These are phyloP conservation scores for Aegilops sharonensis DNA, from an alignment of 176 grass and related monocot species.

Conservation along the genomic window DNA sequence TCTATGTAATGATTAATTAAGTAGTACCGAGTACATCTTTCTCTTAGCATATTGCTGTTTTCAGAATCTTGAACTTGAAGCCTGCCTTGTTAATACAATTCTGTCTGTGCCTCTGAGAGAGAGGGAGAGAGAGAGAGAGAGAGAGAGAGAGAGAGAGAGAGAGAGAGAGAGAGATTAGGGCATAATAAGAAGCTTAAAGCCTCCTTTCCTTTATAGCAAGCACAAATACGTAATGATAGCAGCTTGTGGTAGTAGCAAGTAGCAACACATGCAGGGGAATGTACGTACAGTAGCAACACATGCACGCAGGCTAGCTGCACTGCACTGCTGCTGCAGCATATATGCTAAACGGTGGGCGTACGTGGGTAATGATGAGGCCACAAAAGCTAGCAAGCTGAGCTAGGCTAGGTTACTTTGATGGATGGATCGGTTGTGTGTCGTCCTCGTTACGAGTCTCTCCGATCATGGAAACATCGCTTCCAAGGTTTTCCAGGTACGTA, in stretches of 20 bases:
- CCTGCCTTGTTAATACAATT: not conserved
- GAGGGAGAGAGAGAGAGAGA: not conserved
- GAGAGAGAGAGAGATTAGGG: not conserved
- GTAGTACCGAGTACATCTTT: not conserved
- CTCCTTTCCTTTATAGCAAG: constrained; percentile 11
- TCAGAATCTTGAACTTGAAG: constrained; percentile 1
- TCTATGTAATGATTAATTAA: not conserved
- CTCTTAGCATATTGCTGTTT: not conserved
- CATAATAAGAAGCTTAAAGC: not conserved
- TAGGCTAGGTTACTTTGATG: not conserved
- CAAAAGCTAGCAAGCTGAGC: constrained; percentile 3
- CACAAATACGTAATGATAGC: not conserved
- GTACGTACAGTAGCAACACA: not conserved
- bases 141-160: not conserved
- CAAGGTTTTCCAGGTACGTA: constrained; percentile 38
- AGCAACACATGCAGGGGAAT: constrained; percentile 19
- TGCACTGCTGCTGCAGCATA: not conserved
- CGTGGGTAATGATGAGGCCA: constrained; percentile 31
- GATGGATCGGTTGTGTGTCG: constrained; percentile 41
- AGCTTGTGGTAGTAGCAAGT: not conserved
- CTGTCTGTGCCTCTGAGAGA: not conserved
- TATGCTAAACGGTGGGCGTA: constrained; percentile 22
- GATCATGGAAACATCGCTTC: constrained; percentile 84
- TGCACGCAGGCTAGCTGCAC: not conserved
- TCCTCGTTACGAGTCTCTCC: constrained; percentile 54